Evolutionary conservation across 2,329 filamentous ascomycete genomes (phyloP), one percentile per base, ranked within the genome.

Genomic region (Claviceps humidiphila): DNA sequence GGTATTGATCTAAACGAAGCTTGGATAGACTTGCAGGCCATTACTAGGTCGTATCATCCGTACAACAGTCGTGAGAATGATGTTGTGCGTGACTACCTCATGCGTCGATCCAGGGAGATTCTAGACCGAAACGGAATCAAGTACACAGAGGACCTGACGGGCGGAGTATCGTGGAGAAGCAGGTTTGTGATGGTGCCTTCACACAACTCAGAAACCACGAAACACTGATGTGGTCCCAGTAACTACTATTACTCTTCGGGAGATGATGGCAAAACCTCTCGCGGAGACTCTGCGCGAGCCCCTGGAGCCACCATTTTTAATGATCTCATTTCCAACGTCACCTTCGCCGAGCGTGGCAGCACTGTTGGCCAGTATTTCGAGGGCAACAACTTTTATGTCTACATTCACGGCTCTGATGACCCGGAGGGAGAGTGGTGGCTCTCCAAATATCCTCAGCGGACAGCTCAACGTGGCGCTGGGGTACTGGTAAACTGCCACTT

Each of bases 401-500:
- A 96, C 62, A 86, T 98, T 54, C 84, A 87, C 46, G 93, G 93
- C 37, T 80, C 76, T 40, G 80, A 89, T 50, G 88, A 91, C 58
- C 79, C 84, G 26, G 71, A 77, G 34, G 82, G 82, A 8, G 74
- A 80, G 44, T 95, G 87, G 85, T 95, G 85, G 87, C 74, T 75
- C 38, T 66, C 64, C 45, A 63, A 58, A 40, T 59, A 61, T 39
- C 67, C 68, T 40, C 67, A 66, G 43, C 67, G 70, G 56, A 68
- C 70, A 55, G 73, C 74, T 22, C 74, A 75, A 55, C 76, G 77
- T 8, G 80, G 80, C 55, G 85, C 87, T 17, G 88, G 89, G 37
- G 89, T 95, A 17, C 76, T 98, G 45, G 86, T 97, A 58, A 97
- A 96, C 65, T 90, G 91, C 17, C 93, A 97, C 64, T 95, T 93